Conservation (phyloP, 2,329 filamentous ascomycete species). For the Exserohilum turcica region DNA sequence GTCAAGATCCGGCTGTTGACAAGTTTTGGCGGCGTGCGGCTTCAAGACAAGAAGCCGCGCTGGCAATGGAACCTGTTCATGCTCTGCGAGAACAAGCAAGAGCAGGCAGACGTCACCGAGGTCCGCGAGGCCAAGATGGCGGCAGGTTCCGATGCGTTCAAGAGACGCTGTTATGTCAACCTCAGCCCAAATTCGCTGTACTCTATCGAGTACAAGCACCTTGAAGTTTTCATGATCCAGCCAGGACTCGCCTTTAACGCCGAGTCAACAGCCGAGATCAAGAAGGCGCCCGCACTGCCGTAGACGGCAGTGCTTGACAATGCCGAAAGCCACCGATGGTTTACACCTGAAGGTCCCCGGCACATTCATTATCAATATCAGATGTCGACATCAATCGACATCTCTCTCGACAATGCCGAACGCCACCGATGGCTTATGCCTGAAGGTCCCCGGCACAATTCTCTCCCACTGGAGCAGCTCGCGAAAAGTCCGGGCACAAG, state of each 20-base stretch:
- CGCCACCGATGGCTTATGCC: slow-evolving; percentile 5
- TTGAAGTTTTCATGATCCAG: slow-evolving; percentile 10
- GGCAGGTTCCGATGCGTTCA: slow-evolving; percentile 18
- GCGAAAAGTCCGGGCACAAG: too few relatives aligned
- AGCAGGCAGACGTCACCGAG: neutral
- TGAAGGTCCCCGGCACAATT: neutral
- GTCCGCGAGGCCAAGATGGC: slow-evolving; percentile 8
- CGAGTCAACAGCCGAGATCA: slow-evolving; percentile 16
- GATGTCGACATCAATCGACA: neutral
- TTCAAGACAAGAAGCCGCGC: slow-evolving; percentile 1
- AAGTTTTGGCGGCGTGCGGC: slow-evolving; percentile 9
- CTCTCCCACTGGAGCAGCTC: too few relatives aligned
- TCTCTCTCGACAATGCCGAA: slow-evolving; percentile 9
- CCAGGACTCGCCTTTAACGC: slow-evolving; percentile 14
- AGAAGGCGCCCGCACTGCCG: neutral
- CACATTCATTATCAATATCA: neutral
- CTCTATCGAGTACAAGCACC: slow-evolving; percentile 24
- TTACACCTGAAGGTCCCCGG: slow-evolving; percentile 14
- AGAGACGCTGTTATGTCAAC: slow-evolving; percentile 28
- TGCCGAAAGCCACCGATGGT: slow-evolving; percentile 12
- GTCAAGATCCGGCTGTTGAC: slow-evolving; percentile 20
- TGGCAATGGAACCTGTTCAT: slow-evolving; percentile 15
- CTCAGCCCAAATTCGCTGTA: slow-evolving; percentile 11
- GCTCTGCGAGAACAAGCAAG: slow-evolving; percentile 13
- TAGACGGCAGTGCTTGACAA: slow-evolving; percentile 1